Percentiles rank a stretch among this genome's conserved stretches.
These are phyloP conservation scores for Botrytis fabae DNA, from an alignment of 2,329 filamentous ascomycete genomes.

Conservation along the genomic window DNA sequence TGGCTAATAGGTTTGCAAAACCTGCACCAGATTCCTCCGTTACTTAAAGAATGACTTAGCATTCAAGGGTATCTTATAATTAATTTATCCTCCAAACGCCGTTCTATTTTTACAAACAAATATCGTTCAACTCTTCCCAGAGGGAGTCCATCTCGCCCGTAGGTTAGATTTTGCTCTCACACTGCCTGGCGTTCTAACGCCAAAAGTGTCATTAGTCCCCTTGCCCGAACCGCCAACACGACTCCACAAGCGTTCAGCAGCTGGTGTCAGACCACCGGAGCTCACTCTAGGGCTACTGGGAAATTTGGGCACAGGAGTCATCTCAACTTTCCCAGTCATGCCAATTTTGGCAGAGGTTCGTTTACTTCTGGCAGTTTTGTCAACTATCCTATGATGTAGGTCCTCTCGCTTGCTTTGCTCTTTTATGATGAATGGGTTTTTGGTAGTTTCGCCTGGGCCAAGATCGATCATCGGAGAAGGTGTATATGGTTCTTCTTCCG, in stretches of 20 bases:
- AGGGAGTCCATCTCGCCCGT: constrained; percentile 36
- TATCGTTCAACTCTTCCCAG: constrained; percentile 1
- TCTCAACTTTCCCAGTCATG: constrained; percentile 58
- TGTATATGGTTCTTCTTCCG: constrained; percentile 49
- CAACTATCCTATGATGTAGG: constrained; percentile 83
- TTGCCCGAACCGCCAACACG: constrained; percentile 52
- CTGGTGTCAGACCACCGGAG: constrained; percentile 65
- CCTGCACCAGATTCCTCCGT: background rate
- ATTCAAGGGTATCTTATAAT: constrained; percentile 18
- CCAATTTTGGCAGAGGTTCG: constrained; percentile 60
- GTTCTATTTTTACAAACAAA: background rate
- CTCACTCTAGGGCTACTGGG: constrained; percentile 61
- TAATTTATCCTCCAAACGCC: constrained; percentile 4
- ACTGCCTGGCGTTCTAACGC: constrained; percentile 34
- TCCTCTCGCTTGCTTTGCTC: constrained; percentile 75
- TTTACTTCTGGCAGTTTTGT: constrained; percentile 73
- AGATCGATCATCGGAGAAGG: constrained; percentile 54
- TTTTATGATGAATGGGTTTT: constrained; percentile 78
- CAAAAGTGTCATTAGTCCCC: constrained; percentile 35
- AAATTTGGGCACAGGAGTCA: constrained; percentile 67
- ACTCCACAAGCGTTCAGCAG: constrained; percentile 67
- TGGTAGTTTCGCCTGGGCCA: constrained; percentile 59
- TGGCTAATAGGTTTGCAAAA: background rate
- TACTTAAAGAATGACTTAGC: background rate
- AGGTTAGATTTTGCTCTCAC: constrained; percentile 36